Base-by-base conservation (phyloP, 23 red algal genomes). In the Gracilaria caudata region DNA sequence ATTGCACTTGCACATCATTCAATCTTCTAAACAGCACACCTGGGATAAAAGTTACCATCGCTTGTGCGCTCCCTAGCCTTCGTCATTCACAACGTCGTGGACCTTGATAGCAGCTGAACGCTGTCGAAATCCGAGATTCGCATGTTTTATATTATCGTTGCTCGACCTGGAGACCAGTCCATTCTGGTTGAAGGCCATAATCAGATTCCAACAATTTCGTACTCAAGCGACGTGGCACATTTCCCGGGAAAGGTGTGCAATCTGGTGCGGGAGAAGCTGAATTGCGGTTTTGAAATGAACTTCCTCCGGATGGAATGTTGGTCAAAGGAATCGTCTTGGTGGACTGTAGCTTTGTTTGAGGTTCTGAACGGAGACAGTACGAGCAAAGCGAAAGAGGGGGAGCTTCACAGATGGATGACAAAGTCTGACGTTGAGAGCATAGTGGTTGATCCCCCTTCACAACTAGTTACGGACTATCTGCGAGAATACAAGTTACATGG, bases 281-380 rank as follows among this genome's bases (percentile, higher is more conserved):
- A 61, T n/a, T 29, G 26, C 57, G 17, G 19, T 29, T 20, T 61
- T 26, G 26, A 61, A 61, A n/a, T 61, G 57, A 61, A 61, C 19
- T 61, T 61, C 57, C 57, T 61, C 7, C 57, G 57, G n/a, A 4
- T 61, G 17, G 57, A 61, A 61, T 61, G 57, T 29, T 61, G 57
- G 57, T 61, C 57, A 7, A 26, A 26, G 7, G 57, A 61, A 10
- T 4, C 20, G 4, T 7, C 7, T 61, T 29, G 26, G 20, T 20
- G 17, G 6, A 45, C 43, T 45, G 43, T 11, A 11, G 43, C 43
- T 45, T 45, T 61, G 57, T 61, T 61, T 61, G 57, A 61, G 19
- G 57, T 61, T 4, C 57, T 61, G 20, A 29, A 29, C 17, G 57
- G 19, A 61, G 7, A 29, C n/a, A 61, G n/a, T n/a, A n/a, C n/a